A percentile compares a stretch with the other conserved stretches of the same genome.
Conservation (phyloP, 2,329 filamentous ascomycete genomes). For the Dactylella cylindrospora region DNA sequence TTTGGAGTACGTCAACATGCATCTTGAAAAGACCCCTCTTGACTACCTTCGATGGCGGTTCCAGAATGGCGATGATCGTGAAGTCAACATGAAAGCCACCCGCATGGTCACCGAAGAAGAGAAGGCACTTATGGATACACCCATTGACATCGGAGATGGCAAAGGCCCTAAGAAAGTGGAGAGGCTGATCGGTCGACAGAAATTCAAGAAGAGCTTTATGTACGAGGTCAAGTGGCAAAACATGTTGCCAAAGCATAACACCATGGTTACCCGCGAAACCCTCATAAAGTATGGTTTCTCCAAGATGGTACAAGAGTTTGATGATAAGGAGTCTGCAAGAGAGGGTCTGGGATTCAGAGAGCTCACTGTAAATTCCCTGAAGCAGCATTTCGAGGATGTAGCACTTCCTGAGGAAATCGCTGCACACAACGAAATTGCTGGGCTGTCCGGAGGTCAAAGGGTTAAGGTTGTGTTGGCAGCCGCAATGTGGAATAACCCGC, state of each 20-base stretch:
- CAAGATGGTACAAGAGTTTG: slow-evolving; percentile 96
- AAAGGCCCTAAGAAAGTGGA: slow-evolving; percentile 77
- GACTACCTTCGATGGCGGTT: slow-evolving; percentile 99
- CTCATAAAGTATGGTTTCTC: slow-evolving; percentile 79
- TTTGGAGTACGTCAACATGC: slow-evolving; percentile 98
- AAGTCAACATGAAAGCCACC: slow-evolving; percentile 97
- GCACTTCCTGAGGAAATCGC: slow-evolving; percentile 96
- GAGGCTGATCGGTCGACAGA: slow-evolving; percentile 89
- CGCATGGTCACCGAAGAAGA: slow-evolving; percentile 84
- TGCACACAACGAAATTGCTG: slow-evolving; percentile 97
- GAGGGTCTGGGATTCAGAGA: slow-evolving; percentile 96
- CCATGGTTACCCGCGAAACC: slow-evolving; percentile 88
- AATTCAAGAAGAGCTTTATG: slow-evolving; percentile 99
- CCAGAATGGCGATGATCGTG: slow-evolving; percentile 91
- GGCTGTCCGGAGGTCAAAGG: slow-evolving; percentile 93
- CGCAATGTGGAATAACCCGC: slow-evolving; percentile 98
- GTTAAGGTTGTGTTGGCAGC: slow-evolving; percentile 97
- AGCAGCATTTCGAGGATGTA: slow-evolving; percentile 96
- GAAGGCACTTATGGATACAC: slow-evolving; percentile 86
- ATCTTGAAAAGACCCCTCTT: slow-evolving; percentile 97
- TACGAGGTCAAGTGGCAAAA: slow-evolving; percentile 92
- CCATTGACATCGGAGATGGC: slow-evolving; percentile 80
- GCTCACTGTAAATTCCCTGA: slow-evolving; percentile 88
- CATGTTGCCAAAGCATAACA: slow-evolving; percentile 89
- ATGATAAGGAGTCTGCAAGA: slow-evolving; percentile 97